Evolutionary conservation across 225 moss, liverwort and hornwort species (phyloP).

Genomic region (Anthoceros angustus): DNA sequence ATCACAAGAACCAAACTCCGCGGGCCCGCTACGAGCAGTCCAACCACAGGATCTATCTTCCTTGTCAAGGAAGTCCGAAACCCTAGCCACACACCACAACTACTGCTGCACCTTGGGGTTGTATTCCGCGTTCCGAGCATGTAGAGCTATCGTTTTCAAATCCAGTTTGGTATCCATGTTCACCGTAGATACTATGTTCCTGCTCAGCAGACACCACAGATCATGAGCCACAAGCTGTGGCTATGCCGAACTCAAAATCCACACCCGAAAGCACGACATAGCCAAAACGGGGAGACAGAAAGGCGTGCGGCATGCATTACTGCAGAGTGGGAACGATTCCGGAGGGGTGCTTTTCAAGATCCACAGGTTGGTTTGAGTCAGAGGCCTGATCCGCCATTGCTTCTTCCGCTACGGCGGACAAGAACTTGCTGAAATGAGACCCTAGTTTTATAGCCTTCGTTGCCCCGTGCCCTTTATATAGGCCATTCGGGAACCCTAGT

Average conservation of each 20-base stretch:
- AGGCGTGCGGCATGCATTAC: constrained; percentile 20
- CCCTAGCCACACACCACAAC: not conserved
- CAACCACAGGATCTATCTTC: not conserved
- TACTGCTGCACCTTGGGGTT: constrained; percentile 59
- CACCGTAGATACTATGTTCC: constrained; percentile 94
- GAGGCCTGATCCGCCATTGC: constrained; percentile 66
- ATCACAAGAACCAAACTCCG: not conserved
- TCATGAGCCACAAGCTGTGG: not conserved
- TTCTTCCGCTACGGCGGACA: not conserved
- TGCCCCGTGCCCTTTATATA: too few relatives aligned
- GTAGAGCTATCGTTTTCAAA: constrained; percentile 84
- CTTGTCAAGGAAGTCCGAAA: not conserved
- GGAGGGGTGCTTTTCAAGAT: constrained; percentile 92
- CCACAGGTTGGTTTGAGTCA: constrained; percentile 93
- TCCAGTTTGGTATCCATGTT: constrained; percentile 98
- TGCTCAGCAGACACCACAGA: constrained; percentile 14
- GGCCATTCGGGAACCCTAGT: too few relatives aligned
- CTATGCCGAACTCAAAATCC: not conserved
- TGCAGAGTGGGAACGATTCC: constrained; percentile 89
- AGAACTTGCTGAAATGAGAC: too few relatives aligned
- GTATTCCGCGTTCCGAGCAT: constrained; percentile 92
- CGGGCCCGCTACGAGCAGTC: not conserved
- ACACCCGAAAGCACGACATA: not conserved
- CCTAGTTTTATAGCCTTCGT: too few relatives aligned
- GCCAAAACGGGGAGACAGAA: not conserved